phyloP scores from a whole-genome alignment of 2,329 filamentous ascomycete species.

The Lasiodiplodia sp. region DNA sequence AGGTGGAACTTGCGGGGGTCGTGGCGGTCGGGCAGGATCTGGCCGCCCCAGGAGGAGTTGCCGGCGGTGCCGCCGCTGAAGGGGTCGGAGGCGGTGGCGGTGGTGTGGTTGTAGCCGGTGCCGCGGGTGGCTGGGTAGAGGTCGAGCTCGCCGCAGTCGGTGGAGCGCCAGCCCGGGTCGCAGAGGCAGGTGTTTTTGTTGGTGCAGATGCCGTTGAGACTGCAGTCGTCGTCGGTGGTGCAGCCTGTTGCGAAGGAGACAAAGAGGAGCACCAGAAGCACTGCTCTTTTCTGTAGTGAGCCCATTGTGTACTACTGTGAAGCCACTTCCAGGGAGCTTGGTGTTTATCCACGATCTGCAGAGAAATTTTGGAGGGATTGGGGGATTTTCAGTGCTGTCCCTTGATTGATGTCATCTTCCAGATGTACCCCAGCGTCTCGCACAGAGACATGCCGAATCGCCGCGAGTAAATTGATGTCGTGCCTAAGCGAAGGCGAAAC shows the following conservation, averaged over 20 bases:
- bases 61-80: slow-evolving; percentile 36
- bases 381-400: no score
- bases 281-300: not conserved
- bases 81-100: slow-evolving; percentile 30
- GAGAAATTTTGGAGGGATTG: not conserved
- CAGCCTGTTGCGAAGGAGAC: slow-evolving; percentile 31
- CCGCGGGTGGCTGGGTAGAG: slow-evolving; percentile 50
- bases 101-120: slow-evolving; percentile 58
- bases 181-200: slow-evolving; percentile 33
- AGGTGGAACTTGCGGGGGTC: slow-evolving; percentile 54
- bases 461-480: not conserved
- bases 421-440: not conserved
- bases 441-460: not conserved
- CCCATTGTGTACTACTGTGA: not conserved
- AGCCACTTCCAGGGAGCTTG: not conserved
- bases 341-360: not conserved
- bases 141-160: slow-evolving; percentile 56
- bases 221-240: slow-evolving; percentile 47
- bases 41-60: slow-evolving; percentile 59
- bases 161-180: slow-evolving; percentile 55
- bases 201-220: slow-evolving; percentile 49
- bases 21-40: slow-evolving; percentile 53
- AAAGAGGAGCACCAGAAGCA: not conserved
- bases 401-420: not conserved
- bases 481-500: not conserved